Evolutionary conservation across 257 asterid species (phyloP).

Genomic region (Primulina tabacum): DNA sequence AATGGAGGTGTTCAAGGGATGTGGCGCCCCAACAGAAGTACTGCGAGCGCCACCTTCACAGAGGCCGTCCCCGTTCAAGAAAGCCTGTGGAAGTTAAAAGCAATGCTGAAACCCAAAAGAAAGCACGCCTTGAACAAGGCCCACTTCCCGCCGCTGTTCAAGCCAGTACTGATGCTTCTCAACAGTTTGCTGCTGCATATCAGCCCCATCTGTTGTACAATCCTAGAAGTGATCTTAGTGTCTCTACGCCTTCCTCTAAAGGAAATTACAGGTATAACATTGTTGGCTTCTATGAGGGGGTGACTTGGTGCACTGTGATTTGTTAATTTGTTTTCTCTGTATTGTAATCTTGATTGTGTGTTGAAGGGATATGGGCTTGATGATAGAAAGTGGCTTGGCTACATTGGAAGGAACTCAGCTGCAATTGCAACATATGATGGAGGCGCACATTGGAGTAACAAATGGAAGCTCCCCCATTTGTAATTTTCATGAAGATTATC

Average conservation of each 20-base stretch:
- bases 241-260: slow-evolving; percentile 29
- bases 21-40: slow-evolving; percentile 79
- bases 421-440: slow-evolving; percentile 46
- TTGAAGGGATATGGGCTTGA: slow-evolving; percentile 53
- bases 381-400: slow-evolving; percentile 41
- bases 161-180: slow-evolving; percentile 19
- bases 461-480: slow-evolving; percentile 30
- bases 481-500: slow-evolving; percentile 33
- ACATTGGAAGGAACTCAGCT: slow-evolving; percentile 32
- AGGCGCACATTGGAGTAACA: slow-evolving; percentile 36
- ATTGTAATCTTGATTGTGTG: slow-evolving; percentile 15
- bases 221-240: slow-evolving; percentile 28
- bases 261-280: slow-evolving; percentile 31
- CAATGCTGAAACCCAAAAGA: slow-evolving; percentile 39
- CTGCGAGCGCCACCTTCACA: slow-evolving; percentile 87
- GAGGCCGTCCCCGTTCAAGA: slow-evolving; percentile 99
- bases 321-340: background rate
- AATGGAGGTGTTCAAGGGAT: slow-evolving; percentile 90
- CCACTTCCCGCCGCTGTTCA: slow-evolving; percentile 15
- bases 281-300: background rate
- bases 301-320: background rate
- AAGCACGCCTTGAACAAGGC: slow-evolving; percentile 33
- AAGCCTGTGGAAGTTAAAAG: slow-evolving; percentile 82
- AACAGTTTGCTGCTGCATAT: slow-evolving; percentile 22
- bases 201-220: slow-evolving; percentile 31